Evolutionary conservation across 2,329 filamentous ascomycete species (phyloP).

Genomic region (Truncatella angustata): DNA sequence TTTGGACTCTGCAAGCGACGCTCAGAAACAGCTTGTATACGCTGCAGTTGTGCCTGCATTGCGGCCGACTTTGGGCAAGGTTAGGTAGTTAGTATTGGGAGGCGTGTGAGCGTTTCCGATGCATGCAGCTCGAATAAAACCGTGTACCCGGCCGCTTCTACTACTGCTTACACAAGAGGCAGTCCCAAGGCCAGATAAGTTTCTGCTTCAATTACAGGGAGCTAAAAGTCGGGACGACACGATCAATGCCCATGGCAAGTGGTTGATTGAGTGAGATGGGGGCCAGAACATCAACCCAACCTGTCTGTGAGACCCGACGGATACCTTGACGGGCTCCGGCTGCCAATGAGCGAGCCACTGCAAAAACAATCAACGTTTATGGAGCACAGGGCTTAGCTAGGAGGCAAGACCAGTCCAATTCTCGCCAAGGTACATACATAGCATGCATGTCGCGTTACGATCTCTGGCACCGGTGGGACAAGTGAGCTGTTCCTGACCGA

Average conservation of each 20-base stretch:
- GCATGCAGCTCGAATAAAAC: background rate
- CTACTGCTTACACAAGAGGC: background rate
- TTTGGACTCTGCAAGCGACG: background rate
- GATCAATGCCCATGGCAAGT: background rate
- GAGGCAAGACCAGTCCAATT: background rate
- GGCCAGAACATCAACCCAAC: background rate
- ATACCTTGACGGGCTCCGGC: background rate
- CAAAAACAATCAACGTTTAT: background rate
- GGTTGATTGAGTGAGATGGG: background rate
- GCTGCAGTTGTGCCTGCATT: background rate
- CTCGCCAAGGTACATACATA: background rate
- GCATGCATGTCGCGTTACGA: background rate
- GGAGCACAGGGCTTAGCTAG: background rate
- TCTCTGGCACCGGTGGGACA: background rate
- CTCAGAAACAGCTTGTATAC: background rate
- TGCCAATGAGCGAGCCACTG: too few relatives aligned
- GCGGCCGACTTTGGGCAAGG: background rate
- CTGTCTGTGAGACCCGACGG: background rate
- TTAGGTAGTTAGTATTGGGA: too few relatives aligned
- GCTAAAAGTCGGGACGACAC: too few relatives aligned
- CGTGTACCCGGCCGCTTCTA: background rate
- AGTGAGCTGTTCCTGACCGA: background rate
- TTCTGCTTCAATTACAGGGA: too few relatives aligned
- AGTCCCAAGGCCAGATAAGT: too few relatives aligned
- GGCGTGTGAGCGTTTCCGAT: too few relatives aligned